These are phyloP conservation scores for Fusarium fracticaudum DNA, from an alignment of 2,329 filamentous ascomycete genomes.

Conservation along the genomic window DNA sequence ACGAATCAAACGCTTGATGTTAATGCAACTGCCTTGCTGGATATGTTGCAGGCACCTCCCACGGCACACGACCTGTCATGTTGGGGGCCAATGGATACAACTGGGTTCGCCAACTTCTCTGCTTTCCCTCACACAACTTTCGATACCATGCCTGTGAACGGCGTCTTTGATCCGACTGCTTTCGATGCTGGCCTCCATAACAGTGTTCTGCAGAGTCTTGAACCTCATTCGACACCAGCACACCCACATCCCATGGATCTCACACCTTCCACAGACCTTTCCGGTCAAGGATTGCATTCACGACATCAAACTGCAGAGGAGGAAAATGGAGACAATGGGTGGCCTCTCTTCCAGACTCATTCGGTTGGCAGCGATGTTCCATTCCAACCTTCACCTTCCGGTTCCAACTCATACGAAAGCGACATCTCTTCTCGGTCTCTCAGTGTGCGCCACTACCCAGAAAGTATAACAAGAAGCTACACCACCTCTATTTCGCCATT, in stretches of 20 bases:
- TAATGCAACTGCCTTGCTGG: constrained; percentile 41
- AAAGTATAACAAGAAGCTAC: constrained; percentile 40
- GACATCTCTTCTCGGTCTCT: constrained; percentile 40
- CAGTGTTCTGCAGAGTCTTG: constrained; percentile 32
- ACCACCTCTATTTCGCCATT: constrained; percentile 42
- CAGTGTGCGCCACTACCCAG: constrained; percentile 39
- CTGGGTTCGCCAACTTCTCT: constrained; percentile 38
- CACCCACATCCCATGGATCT: constrained; percentile 36
- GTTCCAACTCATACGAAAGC: constrained; percentile 43
- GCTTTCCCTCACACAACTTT: constrained; percentile 38
- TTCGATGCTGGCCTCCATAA: constrained; percentile 41
- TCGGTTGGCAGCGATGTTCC: constrained; percentile 36
- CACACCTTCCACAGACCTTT: constrained; percentile 34
- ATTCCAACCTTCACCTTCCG: constrained; percentile 42
- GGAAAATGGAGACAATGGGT: constrained; percentile 40
- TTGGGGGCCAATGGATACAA: constrained; percentile 42
- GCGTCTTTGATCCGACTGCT: constrained; percentile 38
- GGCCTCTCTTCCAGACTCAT: constrained; percentile 39
- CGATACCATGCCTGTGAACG: constrained; percentile 38
- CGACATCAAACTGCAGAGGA: constrained; percentile 36
- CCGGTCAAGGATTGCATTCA: constrained; percentile 27
- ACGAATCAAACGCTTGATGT: constrained; percentile 37
- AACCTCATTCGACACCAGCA: constrained; percentile 26
- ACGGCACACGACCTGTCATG: constrained; percentile 40
- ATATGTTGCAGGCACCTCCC: constrained; percentile 43